phyloP scores from a whole-genome alignment of 2,329 filamentous ascomycete genomes.

The Arthroderma uncinatum region DNA sequence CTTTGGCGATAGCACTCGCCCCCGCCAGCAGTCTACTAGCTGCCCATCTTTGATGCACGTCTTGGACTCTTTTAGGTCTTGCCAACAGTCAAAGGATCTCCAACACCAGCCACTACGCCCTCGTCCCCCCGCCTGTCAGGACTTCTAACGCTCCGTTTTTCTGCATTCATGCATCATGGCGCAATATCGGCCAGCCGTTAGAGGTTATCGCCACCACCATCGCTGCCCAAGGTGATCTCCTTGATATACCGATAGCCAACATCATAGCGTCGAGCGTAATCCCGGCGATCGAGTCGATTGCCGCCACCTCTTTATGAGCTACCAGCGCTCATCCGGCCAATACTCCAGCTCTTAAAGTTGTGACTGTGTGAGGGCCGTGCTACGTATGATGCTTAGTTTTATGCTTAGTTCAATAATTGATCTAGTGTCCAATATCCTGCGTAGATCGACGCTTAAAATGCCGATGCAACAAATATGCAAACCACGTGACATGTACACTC shows the following conservation, averaged over 20 bases:
- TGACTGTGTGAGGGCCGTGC: not conserved
- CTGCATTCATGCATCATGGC: not conserved
- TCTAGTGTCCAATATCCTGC: not conserved
- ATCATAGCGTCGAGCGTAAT: too few relatives aligned
- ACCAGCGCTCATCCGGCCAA: too few relatives aligned
- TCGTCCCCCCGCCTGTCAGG: not conserved
- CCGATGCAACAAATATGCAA: not conserved
- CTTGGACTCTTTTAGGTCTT: not conserved
- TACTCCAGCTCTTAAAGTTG: too few relatives aligned
- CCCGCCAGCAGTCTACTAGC: not conserved
- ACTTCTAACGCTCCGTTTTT: not conserved
- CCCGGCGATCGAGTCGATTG: too few relatives aligned
- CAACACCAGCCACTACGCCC: not conserved
- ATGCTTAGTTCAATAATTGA: conserved; percentile 1
- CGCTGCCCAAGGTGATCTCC: not conserved
- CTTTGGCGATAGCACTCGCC: not conserved
- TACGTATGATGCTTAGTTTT: not conserved
- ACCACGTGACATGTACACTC: not conserved
- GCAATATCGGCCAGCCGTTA: not conserved
- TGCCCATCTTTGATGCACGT: not conserved
- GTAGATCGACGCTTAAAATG: not conserved
- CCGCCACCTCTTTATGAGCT: too few relatives aligned
- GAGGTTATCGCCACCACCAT: conserved; percentile 1
- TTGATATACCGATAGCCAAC: too few relatives aligned
- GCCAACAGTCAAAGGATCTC: not conserved